phyloP scores from a whole-genome alignment of 2,329 filamentous ascomycete species.

The Alternaria viburni region DNA sequence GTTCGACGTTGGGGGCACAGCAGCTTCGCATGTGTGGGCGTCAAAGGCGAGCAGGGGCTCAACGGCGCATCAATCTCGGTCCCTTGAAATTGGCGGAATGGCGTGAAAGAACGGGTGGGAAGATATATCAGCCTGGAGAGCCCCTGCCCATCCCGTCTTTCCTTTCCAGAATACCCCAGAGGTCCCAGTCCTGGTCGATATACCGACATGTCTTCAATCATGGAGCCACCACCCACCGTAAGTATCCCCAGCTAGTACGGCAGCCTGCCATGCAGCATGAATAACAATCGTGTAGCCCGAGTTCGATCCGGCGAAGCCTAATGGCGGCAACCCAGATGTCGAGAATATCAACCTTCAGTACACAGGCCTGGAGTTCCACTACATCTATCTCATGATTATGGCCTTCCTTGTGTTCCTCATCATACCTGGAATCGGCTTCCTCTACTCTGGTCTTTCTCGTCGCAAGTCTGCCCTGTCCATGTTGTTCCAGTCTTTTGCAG shows the following conservation, averaged over 20 bases:
- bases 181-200: conserved; percentile 4
- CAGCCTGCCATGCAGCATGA: not conserved
- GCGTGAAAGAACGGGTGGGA: not conserved
- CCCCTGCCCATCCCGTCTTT: conserved; percentile 18
- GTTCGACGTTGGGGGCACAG: conserved; percentile 24
- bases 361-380: conserved; percentile 65
- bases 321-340: conserved; percentile 60
- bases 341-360: conserved; percentile 66
- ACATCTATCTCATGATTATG: conserved; percentile 65
- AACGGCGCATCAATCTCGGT: conserved; percentile 10
- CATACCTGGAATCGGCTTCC: conserved; percentile 69
- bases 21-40: conserved; percentile 21
- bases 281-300: conserved; percentile 39
- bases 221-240: conserved; percentile 26
- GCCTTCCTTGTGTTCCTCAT: conserved; percentile 70
- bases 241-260: conserved; percentile 2
- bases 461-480: conserved; percentile 67
- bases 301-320: conserved; percentile 53
- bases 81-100: conserved; percentile 16
- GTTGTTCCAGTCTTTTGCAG: conserved; percentile 67
- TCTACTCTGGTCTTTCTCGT: conserved; percentile 68
- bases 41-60: conserved; percentile 14
- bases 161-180: conserved; percentile 1
- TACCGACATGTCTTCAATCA: conserved; percentile 5
- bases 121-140: conserved; percentile 25